These are phyloP conservation scores for Xylariaceae sp. DNA, from an alignment of 2,329 filamentous ascomycete genomes.

Conservation along the genomic window DNA sequence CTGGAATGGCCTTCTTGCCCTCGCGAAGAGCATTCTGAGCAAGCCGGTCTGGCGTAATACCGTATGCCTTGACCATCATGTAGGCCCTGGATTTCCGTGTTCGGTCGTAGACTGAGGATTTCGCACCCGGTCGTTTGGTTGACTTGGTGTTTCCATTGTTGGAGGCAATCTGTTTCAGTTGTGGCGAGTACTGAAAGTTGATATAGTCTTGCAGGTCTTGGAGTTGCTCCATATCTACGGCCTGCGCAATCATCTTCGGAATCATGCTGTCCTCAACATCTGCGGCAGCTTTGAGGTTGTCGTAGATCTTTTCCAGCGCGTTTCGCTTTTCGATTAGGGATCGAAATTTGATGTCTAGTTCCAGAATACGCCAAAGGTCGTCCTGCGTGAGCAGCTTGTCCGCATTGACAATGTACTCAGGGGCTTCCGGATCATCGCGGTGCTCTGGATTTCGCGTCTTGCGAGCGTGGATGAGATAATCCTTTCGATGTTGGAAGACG, in stretches of 20 bases:
- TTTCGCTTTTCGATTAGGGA: slow-evolving; percentile 90
- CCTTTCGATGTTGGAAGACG: slow-evolving; percentile 96
- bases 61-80: slow-evolving; percentile 79
- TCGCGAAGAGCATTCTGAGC: slow-evolving; percentile 79
- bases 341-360: slow-evolving; percentile 91
- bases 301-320: slow-evolving; percentile 71
- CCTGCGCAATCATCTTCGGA: slow-evolving; percentile 73
- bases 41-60: slow-evolving; percentile 81
- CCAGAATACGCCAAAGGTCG: slow-evolving; percentile 91
- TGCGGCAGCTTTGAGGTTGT: slow-evolving; percentile 59
- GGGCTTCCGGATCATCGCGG: slow-evolving; percentile 62
- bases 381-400: slow-evolving; percentile 89
- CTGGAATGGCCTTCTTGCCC: slow-evolving; percentile 73
- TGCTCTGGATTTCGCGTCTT: slow-evolving; percentile 58
- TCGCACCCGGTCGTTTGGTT: slow-evolving; percentile 75
- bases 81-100: slow-evolving; percentile 76
- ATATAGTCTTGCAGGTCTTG: slow-evolving; percentile 96
- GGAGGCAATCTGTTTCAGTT: slow-evolving; percentile 73
- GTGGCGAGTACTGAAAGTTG: slow-evolving; percentile 83
- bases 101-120: slow-evolving; percentile 75
- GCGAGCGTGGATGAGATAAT: slow-evolving; percentile 88
- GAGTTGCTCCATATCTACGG: slow-evolving; percentile 86
- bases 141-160: slow-evolving; percentile 59
- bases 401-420: slow-evolving; percentile 68
- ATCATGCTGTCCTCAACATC: slow-evolving; percentile 68